phyloP scores from a whole-genome alignment of 495 filamentous ascomycete species.

The Aspergillus carlsbadensis region DNA sequence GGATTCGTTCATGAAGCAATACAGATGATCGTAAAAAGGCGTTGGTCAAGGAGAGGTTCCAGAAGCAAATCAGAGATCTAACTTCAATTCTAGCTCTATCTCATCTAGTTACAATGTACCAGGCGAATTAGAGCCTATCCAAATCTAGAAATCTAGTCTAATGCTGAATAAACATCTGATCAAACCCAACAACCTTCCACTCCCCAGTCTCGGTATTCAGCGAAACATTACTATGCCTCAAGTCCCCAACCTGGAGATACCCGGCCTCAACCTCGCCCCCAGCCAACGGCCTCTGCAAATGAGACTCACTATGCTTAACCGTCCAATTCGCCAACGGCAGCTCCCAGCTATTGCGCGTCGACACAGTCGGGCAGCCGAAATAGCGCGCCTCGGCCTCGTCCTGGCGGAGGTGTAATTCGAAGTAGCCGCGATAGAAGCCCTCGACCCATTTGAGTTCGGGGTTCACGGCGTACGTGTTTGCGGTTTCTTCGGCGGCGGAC shows the following conservation, averaged over 20 bases:
- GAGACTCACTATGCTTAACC: conserved; percentile 55
- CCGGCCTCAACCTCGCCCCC: conserved; percentile 48
- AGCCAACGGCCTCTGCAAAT: conserved; percentile 39
- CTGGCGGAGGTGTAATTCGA: conserved; percentile 50
- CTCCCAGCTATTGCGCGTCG: conserved; percentile 45
- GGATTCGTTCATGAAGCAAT: too few relatives aligned
- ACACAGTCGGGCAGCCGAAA: conserved; percentile 37
- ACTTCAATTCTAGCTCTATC: too few relatives aligned
- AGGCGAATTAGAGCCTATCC: too few relatives aligned
- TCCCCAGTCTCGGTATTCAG: conserved; percentile 41
- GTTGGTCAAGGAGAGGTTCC: too few relatives aligned
- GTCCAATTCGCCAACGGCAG: conserved; percentile 59
- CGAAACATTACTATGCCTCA: conserved; percentile 51
- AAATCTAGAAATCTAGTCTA: too few relatives aligned
- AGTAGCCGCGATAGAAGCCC: conserved; percentile 65
- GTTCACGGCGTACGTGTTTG: conserved; percentile 46
- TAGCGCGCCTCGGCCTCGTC: conserved; percentile 25
- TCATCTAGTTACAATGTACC: too few relatives aligned
- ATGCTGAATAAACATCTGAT: conserved; percentile 11
- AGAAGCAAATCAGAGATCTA: too few relatives aligned
- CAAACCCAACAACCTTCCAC: conserved; percentile 15
- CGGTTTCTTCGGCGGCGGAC: conserved; percentile 35
- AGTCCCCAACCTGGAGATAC: conserved; percentile 38
- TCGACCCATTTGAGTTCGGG: conserved; percentile 67
- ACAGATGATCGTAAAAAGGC: too few relatives aligned